Percentiles rank a stretch among this genome's conserved stretches.
phyloP scores from a whole-genome alignment of 805 yeast genomes.

The Komagataella populi region DNA sequence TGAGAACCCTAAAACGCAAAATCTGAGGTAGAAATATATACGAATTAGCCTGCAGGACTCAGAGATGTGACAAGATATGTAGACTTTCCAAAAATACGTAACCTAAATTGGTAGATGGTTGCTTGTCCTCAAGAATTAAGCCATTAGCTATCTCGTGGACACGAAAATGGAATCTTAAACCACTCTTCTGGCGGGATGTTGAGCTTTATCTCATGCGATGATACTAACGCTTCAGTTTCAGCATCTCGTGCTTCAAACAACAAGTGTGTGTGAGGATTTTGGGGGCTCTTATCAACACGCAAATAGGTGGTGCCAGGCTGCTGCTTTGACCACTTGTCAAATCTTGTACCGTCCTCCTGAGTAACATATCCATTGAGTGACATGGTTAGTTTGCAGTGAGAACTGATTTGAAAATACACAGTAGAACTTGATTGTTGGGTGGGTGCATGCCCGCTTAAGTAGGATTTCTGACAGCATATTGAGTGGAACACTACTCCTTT shows the following conservation, averaged over 20 bases:
- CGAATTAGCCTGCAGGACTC: too few species aligned
- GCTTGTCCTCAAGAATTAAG: background rate
- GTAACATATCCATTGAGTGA: background rate
- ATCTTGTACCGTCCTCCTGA: background rate
- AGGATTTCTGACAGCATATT: too few species aligned
- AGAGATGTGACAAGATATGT: background rate
- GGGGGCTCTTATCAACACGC: background rate
- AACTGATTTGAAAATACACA: too few species aligned
- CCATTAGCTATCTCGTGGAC: background rate
- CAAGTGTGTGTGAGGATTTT: background rate
- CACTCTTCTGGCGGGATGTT: background rate
- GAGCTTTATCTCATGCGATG: background rate
- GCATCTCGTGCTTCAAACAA: background rate
- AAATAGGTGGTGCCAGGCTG: background rate
- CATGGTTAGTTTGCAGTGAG: background rate
- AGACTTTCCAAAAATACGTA: background rate
- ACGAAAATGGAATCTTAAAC: background rate
- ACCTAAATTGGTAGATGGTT: background rate
- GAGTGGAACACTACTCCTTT: background rate
- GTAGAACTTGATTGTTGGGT: too few species aligned
- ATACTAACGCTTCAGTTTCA: background rate
- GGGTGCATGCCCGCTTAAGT: background rate
- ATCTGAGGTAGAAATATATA: too few species aligned
- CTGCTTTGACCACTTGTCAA: background rate
- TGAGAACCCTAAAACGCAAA: too few species aligned